Conservation (phyloP, 305 asterid genomes). For the Solanum aculeatissimum region DNA sequence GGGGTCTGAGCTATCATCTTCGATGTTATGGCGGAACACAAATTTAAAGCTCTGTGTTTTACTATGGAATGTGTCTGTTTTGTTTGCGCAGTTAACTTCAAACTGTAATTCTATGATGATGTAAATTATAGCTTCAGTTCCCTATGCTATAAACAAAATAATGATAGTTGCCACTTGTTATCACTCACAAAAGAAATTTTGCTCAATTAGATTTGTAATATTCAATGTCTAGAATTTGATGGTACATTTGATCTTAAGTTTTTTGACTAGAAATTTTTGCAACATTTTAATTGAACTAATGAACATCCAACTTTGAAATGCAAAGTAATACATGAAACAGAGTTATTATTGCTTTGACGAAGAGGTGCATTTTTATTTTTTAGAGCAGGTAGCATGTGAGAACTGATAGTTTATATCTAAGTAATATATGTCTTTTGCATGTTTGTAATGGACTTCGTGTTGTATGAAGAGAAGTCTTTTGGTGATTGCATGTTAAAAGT, state of each 20-base stretch:
- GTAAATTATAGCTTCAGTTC: background rate
- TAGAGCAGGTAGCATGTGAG: background rate
- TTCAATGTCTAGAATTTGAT: background rate
- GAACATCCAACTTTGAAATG: background rate
- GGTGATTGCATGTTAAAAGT: background rate
- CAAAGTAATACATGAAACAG: background rate
- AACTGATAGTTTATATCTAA: background rate
- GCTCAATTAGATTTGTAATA: background rate
- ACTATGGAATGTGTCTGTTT: background rate
- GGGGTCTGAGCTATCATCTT: background rate
- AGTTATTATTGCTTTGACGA: background rate
- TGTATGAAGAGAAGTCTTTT: background rate
- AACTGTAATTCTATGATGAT: background rate
- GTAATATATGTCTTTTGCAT: background rate
- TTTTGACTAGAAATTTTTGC: background rate
- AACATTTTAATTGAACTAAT: background rate
- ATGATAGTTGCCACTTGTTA: background rate
- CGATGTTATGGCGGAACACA: background rate
- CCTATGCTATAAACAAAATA: background rate
- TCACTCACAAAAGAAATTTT: background rate
- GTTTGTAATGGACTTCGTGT: background rate
- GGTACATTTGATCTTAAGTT: background rate
- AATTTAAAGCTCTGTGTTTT: background rate
- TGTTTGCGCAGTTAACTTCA: background rate
- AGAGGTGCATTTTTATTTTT: background rate